Evolutionary conservation across 805 yeast genomes (phyloP), one percentile per base, ranked within the genome.

Genomic region (Wickerhamiella azyma): DNA sequence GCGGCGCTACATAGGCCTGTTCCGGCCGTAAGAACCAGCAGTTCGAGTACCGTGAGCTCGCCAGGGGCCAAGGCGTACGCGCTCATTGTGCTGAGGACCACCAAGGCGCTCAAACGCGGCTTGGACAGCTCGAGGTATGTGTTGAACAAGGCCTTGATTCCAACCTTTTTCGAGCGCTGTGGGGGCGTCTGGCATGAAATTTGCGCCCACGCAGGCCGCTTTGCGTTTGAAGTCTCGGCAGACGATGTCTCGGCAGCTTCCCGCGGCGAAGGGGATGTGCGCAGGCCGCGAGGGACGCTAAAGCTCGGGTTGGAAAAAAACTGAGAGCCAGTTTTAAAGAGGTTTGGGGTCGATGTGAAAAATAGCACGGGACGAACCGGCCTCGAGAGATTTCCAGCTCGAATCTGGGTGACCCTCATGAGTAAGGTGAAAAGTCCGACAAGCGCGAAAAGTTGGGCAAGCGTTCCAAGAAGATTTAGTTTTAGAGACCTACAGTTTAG

Each of bases 41-140:
- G 70, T 51, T 84, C 79, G 6, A 75, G 66, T 2, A 89, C 61
- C 0, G 92, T 76, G 0, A 86, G 85, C 9, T 88, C 76, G 52
- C 72, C 72, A 1, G 98, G 97, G 0, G 95, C 84, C 26, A 92
- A 66, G 0, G 96, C 96, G 60, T 89, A 92, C 0, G 96, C 81
- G 51, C 96, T 85, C 56, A 92, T 85, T 0, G 96, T 81, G 45
- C 96, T 83, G 17, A 92, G 67, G 62, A 89, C 94, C 11, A 92
- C 94, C 35, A 92, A 66, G 6, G 86, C 75, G 0, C 96, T 84
- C 46, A 92, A 70, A 47, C 85, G 73, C 13, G 98, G 98, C 62
- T 92, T 92, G 3, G 95, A 76, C n/a, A 92, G 71, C 50, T 84
- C 84, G 9, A 85, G 29, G 33, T 19, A 42, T 11, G 45, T 42